Evolutionary conservation across 1,139 yeast genomes (phyloP).

Genomic region (Blastobotrys capitulatus): DNA sequence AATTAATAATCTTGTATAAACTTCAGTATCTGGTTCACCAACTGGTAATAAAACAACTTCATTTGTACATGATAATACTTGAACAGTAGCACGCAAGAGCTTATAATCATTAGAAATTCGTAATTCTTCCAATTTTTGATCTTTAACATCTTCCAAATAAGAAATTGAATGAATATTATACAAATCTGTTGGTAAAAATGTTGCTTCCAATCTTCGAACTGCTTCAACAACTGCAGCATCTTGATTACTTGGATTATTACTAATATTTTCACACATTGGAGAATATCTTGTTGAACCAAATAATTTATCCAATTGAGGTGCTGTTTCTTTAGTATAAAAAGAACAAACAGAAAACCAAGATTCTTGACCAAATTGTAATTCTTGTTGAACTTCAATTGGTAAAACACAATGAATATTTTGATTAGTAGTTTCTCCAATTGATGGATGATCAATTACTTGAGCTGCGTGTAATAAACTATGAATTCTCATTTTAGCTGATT

Average conservation of each 20-base stretch:
- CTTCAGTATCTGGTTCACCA: slow-evolving; percentile 22
- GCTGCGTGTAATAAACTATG: slow-evolving; percentile 29
- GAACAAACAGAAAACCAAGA: slow-evolving; percentile 25
- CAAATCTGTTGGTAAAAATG: background rate
- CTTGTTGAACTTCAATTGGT: slow-evolving; percentile 4
- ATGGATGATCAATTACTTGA: slow-evolving; percentile 19
- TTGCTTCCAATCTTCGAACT: slow-evolving; percentile 28
- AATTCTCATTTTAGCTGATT: slow-evolving; percentile 23
- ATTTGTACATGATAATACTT: slow-evolving; percentile 18
- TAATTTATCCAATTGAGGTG: slow-evolving; percentile 25
- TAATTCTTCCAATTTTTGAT: slow-evolving; percentile 32
- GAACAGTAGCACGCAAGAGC: slow-evolving; percentile 31
- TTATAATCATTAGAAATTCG: slow-evolving; percentile 33
- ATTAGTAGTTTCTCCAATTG: background rate
- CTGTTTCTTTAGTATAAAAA: slow-evolving; percentile 21
- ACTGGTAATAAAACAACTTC: slow-evolving; percentile 20
- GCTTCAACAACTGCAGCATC: slow-evolving; percentile 31
- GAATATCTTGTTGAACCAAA: slow-evolving; percentile 23
- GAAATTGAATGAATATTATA: slow-evolving; percentile 23
- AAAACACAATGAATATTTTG: background rate
- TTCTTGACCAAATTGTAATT: slow-evolving; percentile 8
- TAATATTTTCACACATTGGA: slow-evolving; percentile 1
- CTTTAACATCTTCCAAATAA: slow-evolving; percentile 26
- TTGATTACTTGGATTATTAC: slow-evolving; percentile 17
- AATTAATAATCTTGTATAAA: slow-evolving; percentile 18